Evolutionary conservation across 805 yeast genomes (phyloP), one percentile per base, ranked within the genome.

Genomic region (Metschnikowia koreensis): DNA sequence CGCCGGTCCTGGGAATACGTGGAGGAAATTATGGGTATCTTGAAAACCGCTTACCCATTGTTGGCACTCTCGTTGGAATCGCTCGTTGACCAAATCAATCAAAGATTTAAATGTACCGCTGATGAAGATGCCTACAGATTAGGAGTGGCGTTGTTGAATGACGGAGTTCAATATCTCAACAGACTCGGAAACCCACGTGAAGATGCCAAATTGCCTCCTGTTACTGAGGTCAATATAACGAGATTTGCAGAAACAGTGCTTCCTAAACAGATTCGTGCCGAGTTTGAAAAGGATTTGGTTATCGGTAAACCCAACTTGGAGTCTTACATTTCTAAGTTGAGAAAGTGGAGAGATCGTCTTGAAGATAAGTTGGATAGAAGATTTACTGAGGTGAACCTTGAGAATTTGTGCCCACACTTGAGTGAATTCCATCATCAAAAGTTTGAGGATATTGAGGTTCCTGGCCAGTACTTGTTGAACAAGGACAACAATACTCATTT

Each of bases 341-440:
- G 97, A 50, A 84, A 82, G 62, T 94, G 99, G 99, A 81, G 97
- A 59, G 92, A 91, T 59, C 77, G 97, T 42, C 75, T 94, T 53
- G 98, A 94, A 66, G 96, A 89, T 60, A 91, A 89, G 65, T 77
- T 94, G 54, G 98, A 94, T 66, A 79, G 96, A 57, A 80, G 96
- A 52, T 86, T 90, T 51, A 81, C 84, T 29, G 81, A 82, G 60
- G 87, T 91, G 46, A 87, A 91, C 60, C 70, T 94, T 56, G 99
- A 94, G 69, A 83, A 91, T 51, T 77, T 94, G 56, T 91, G 97
- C 62, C 97, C 98, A 13, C 98, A 93, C 61, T 76, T 94, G 67
- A 87, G 96, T 66, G 97, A 92, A 66, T 94, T 96, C 82, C 99
- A 94, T 70, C 97, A 94, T 67, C 98, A 94, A 67, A 93, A 91